Conservation (phyloP, 495 filamentous ascomycete species). For the Cercophora newfieldiana region DNA sequence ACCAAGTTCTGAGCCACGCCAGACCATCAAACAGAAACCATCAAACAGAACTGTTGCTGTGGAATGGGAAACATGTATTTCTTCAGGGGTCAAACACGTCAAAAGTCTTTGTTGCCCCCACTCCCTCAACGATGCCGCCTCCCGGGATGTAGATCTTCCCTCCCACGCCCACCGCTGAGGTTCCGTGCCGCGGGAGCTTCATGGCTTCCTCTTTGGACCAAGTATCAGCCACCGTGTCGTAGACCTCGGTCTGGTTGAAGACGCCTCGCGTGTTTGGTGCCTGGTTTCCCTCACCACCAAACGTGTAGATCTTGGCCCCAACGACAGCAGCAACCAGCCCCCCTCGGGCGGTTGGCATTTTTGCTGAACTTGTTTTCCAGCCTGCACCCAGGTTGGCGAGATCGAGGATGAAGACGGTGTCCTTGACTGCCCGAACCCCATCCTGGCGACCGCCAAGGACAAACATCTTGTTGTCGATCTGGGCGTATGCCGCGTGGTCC, state of each 20-base stretch:
- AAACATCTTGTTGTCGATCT: slow-evolving; percentile 36
- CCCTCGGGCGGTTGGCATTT: slow-evolving; percentile 32
- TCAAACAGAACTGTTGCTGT: too few relatives aligned
- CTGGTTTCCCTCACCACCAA: slow-evolving; percentile 43
- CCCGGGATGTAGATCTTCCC: slow-evolving; percentile 31
- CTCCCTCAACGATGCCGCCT: slow-evolving; percentile 12
- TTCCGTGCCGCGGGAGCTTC: slow-evolving; percentile 38
- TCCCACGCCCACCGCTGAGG: slow-evolving; percentile 27
- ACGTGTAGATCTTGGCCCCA: slow-evolving; percentile 33
- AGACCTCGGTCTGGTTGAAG: slow-evolving; percentile 35
- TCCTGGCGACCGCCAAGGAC: slow-evolving; percentile 39
- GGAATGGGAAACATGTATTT: too few relatives aligned
- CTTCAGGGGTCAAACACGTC: slow-evolving; percentile 1
- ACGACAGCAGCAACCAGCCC: slow-evolving; percentile 32
- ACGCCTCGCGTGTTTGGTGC: slow-evolving; percentile 16
- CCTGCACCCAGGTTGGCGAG: slow-evolving; percentile 18
- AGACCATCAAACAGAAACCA: too few relatives aligned
- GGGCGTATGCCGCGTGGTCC: slow-evolving; percentile 37
- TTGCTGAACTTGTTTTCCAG: slow-evolving; percentile 22
- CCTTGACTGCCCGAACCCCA: slow-evolving; percentile 26
- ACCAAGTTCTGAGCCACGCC: too few relatives aligned
- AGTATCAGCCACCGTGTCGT: slow-evolving; percentile 26
- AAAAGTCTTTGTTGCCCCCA: background rate
- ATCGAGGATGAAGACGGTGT: slow-evolving; percentile 34
- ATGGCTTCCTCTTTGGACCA: slow-evolving; percentile 33